Evolutionary conservation across 495 filamentous ascomycete species (phyloP).

Genomic region (Daldinia loculata): DNA sequence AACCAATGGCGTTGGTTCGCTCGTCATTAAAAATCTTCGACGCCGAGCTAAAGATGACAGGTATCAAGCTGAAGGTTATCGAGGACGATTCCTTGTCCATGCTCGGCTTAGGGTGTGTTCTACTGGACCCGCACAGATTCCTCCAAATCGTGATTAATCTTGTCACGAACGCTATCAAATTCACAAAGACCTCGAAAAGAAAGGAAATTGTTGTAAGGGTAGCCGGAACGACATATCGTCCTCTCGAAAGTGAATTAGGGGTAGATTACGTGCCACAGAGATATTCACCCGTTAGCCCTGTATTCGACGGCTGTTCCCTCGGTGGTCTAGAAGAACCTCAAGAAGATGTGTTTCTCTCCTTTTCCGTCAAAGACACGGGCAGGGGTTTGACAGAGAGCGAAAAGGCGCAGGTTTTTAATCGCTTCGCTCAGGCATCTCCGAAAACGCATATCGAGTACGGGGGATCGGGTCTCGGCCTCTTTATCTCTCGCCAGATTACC

Average conservation of each 20-base stretch:
- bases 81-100: slow-evolving; percentile 65
- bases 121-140: slow-evolving; percentile 74
- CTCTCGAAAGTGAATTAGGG: slow-evolving; percentile 53
- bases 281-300: slow-evolving; percentile 16
- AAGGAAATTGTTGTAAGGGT: slow-evolving; percentile 66
- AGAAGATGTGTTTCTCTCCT: slow-evolving; percentile 64
- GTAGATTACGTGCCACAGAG: slow-evolving; percentile 50
- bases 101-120: slow-evolving; percentile 69
- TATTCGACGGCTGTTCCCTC: slow-evolving; percentile 19
- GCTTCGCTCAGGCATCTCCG: slow-evolving; percentile 79
- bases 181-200: slow-evolving; percentile 64
- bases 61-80: slow-evolving; percentile 69
- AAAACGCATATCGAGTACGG: slow-evolving; percentile 79
- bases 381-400: slow-evolving; percentile 73
- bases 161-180: slow-evolving; percentile 78
- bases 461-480: slow-evolving; percentile 79
- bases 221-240: slow-evolving; percentile 59
- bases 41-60: slow-evolving; percentile 70
- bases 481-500: slow-evolving; percentile 75
- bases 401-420: slow-evolving; percentile 73
- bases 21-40: slow-evolving; percentile 76
- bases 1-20: slow-evolving; percentile 69
- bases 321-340: slow-evolving; percentile 49
- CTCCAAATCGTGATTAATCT: slow-evolving; percentile 79
- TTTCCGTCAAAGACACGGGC: slow-evolving; percentile 78